phyloP scores from a whole-genome alignment of 805 yeast genomes.

The Kazachstania taianensis region DNA sequence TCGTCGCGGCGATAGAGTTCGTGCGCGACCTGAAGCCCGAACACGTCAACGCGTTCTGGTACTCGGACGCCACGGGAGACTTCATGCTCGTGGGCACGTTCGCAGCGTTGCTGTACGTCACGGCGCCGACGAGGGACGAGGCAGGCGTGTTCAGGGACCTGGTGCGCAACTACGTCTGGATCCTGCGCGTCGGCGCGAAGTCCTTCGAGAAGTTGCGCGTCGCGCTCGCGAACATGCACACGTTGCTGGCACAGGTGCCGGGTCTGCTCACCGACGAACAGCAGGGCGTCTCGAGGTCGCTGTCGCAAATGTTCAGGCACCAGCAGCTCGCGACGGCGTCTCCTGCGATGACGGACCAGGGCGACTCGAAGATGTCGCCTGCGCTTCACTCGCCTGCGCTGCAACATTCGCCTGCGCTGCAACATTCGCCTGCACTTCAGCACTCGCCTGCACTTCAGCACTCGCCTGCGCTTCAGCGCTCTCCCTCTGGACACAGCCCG shows the following conservation, averaged over 20 bases:
- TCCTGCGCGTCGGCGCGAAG: constrained; percentile 60
- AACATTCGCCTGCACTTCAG: no score
- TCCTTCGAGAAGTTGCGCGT: constrained; percentile 71
- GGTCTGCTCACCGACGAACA: constrained; percentile 36
- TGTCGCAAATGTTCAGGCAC: constrained; percentile 10
- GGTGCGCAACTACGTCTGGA: constrained; percentile 67
- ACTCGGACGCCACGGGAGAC: constrained; percentile 67
- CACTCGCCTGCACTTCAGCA: no score
- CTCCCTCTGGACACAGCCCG: no score
- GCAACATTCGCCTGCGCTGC: no score
- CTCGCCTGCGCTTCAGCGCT: no score
- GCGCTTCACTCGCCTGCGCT: no score
- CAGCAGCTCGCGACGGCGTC: constrained; percentile 3
- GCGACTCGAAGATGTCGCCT: no score
- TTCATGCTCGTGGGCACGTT: constrained; percentile 79
- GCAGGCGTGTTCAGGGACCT: constrained; percentile 53
- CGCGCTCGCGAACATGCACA: constrained; percentile 63
- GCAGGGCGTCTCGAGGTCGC: constrained; percentile 11
- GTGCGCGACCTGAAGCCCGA: constrained; percentile 67
- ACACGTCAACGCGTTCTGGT: constrained; percentile 86
- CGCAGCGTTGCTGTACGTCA: constrained; percentile 69
- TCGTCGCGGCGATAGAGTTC: constrained; percentile 74
- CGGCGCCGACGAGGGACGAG: constrained; percentile 55
- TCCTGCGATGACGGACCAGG: constrained; percentile 9
- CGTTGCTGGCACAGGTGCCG: constrained; percentile 66